phyloP scores from a whole-genome alignment of 2,329 filamentous ascomycete genomes.

The Penicillium sp. region DNA sequence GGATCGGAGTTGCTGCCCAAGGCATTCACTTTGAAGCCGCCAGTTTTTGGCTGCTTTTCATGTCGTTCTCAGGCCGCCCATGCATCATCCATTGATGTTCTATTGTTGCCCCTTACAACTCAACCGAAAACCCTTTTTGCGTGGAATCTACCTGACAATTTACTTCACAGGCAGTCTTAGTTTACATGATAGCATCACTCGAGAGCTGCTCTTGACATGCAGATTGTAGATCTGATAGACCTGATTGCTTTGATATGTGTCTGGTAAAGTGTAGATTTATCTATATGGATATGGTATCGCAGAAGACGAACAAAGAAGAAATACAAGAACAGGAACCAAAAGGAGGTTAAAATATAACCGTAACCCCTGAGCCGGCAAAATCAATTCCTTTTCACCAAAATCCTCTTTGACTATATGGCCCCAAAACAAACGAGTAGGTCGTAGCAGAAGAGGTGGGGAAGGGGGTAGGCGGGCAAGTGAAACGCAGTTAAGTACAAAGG shows the following conservation, averaged over 20 bases:
- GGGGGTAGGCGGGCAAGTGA: background rate
- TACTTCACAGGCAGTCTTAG: background rate
- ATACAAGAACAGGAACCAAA: conserved; percentile 2
- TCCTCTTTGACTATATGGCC: conserved; percentile 11
- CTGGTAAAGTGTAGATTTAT: conserved; percentile 9
- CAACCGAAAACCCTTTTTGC: background rate
- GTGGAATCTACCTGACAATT: background rate
- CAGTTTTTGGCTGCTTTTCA: background rate
- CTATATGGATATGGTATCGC: conserved; percentile 20
- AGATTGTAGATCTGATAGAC: background rate
- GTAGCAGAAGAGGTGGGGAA: conserved; percentile 3
- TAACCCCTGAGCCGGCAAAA: conserved; percentile 5
- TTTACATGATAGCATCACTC: background rate
- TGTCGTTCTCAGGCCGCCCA: background rate
- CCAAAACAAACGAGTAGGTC: conserved; percentile 7
- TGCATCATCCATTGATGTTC: background rate
- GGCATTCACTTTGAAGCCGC: conserved; percentile 10
- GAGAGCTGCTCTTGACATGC: too few relatives aligned
- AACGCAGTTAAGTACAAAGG: conserved; percentile 4
- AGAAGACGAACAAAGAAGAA: conserved; percentile 5
- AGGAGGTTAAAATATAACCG: background rate
- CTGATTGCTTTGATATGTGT: background rate
- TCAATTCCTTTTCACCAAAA: conserved; percentile 12
- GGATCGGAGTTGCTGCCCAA: conserved; percentile 26
- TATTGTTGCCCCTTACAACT: background rate